Percentiles rank a stretch among this genome's conserved stretches.
phyloP scores from a whole-genome alignment of 345 rosid genomes.

The Aquilaria yunnanensis region DNA sequence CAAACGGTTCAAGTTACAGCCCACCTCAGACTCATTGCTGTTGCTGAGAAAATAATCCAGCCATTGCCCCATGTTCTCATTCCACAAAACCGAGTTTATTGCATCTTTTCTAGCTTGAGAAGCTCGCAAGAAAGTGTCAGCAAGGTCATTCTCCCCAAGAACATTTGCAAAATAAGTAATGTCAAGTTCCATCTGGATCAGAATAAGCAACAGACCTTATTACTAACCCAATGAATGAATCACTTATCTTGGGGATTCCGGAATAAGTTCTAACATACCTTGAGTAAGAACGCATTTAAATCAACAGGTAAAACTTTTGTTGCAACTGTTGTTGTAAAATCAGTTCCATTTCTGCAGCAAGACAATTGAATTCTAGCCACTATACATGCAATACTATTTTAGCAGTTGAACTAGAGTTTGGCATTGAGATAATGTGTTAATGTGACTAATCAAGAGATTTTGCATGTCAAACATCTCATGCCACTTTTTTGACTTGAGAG shows the following conservation, averaged over 20 bases:
- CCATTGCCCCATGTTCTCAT: slow-evolving; percentile 74
- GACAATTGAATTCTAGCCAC: not conserved
- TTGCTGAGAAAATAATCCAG: slow-evolving; percentile 66
- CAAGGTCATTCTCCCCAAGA: slow-evolving; percentile 35
- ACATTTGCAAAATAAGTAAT: slow-evolving; percentile 60
- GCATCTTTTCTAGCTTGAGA: slow-evolving; percentile 60
- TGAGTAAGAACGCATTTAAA: slow-evolving; percentile 62
- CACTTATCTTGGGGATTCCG: not conserved
- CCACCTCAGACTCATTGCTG: slow-evolving; percentile 24
- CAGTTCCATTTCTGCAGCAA: slow-evolving; percentile 47
- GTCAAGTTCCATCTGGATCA: slow-evolving; percentile 82
- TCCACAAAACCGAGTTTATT: slow-evolving; percentile 61
- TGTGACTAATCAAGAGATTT: too few species aligned
- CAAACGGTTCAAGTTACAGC: not conserved
- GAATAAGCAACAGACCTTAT: slow-evolving; percentile 2
- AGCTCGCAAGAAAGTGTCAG: slow-evolving; percentile 40
- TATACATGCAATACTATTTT: too few species aligned
- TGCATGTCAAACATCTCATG: too few species aligned
- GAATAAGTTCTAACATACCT: slow-evolving; percentile 32
- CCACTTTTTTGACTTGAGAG: too few species aligned
- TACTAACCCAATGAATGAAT: not conserved
- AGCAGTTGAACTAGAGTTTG: too few species aligned
- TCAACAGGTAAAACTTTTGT: slow-evolving; percentile 85
- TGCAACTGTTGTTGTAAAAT: slow-evolving; percentile 56
- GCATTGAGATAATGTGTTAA: too few species aligned